A percentile compares a stretch with the other conserved stretches of the same genome.
These are phyloP conservation scores for Acanthamoeba rhysodes DNA, from an alignment of 208 protist genomes.

Conservation along the genomic window DNA sequence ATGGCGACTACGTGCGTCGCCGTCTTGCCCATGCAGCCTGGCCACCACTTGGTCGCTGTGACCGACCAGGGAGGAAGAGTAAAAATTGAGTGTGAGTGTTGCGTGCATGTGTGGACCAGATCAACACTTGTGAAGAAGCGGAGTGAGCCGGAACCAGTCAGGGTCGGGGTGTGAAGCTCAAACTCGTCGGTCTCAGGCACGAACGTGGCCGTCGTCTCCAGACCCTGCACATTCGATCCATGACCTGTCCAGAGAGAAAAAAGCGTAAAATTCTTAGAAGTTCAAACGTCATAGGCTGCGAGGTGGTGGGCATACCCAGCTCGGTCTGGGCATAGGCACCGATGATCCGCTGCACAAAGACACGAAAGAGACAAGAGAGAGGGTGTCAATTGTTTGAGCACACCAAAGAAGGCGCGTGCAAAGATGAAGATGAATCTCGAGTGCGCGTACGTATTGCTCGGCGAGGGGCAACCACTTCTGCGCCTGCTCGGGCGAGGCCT, in stretches of 20 bases:
- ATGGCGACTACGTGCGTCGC: slow-evolving; percentile 85
- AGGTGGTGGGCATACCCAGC: background rate
- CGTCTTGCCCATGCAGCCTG: slow-evolving; percentile 78
- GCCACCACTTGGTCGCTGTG: slow-evolving; percentile 85
- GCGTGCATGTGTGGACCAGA: background rate
- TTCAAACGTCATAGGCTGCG: background rate
- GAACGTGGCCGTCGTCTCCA: slow-evolving; percentile 88
- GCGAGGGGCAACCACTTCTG: slow-evolving; percentile 65
- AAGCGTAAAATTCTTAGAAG: background rate
- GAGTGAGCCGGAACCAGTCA: slow-evolving; percentile 23
- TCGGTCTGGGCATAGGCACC: slow-evolving; percentile 76
- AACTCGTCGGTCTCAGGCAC: slow-evolving; percentile 83
- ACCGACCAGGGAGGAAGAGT: background rate
- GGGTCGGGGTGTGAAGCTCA: slow-evolving; percentile 86
- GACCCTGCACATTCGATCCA: slow-evolving; percentile 82
- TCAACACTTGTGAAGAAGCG: background rate
- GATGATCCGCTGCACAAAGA: slow-evolving; percentile 32
- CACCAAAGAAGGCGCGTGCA: background rate
- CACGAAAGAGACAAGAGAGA: background rate
- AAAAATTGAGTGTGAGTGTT: background rate
- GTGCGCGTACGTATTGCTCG: slow-evolving; percentile 66
- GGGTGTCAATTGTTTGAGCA: background rate
- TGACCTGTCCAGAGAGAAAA: background rate
- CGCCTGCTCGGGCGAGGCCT: slow-evolving; percentile 54
- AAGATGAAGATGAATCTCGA: background rate